Evolutionary conservation across 2,329 filamentous ascomycete species (phyloP).

Genomic region (Lojkania enalia): DNA sequence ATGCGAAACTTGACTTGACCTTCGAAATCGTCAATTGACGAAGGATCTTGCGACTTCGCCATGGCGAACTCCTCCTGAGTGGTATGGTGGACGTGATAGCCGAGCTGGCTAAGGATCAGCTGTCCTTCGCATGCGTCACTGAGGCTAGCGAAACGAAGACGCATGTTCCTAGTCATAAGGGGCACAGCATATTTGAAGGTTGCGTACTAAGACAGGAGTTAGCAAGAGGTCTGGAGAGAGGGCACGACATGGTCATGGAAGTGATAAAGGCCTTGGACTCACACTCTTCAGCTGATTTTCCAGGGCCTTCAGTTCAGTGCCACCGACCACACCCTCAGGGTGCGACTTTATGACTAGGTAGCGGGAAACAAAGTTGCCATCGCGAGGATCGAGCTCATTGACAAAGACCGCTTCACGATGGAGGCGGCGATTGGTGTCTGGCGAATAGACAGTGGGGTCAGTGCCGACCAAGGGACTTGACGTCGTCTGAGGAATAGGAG

Average conservation of each 20-base stretch:
- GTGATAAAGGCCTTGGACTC: no score
- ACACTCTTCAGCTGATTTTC: slow-evolving; percentile 36
- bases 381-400: slow-evolving; percentile 31
- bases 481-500: not conserved
- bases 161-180: slow-evolving; percentile 26
- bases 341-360: slow-evolving; percentile 26
- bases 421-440: not conserved
- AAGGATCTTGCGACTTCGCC: slow-evolving; percentile 30
- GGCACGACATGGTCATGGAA: no score
- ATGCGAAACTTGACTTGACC: slow-evolving; percentile 34
- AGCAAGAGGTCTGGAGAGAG: slow-evolving; percentile 12
- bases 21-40: slow-evolving; percentile 32
- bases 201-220: slow-evolving; percentile 26
- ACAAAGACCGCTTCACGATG: slow-evolving; percentile 22
- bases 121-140: slow-evolving; percentile 36
- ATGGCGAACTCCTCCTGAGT: slow-evolving; percentile 28
- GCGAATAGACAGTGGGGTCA: not conserved
- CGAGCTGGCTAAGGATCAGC: slow-evolving; percentile 24
- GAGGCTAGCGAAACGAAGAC: slow-evolving; percentile 47
- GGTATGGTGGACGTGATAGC: slow-evolving; percentile 25
- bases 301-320: slow-evolving; percentile 26
- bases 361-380: slow-evolving; percentile 28
- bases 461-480: not conserved
- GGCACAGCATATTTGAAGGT: slow-evolving; percentile 29
- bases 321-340: slow-evolving; percentile 26